Conservation (phyloP, 2,329 filamentous ascomycete species). For the Curvularia eragrostidis region DNA sequence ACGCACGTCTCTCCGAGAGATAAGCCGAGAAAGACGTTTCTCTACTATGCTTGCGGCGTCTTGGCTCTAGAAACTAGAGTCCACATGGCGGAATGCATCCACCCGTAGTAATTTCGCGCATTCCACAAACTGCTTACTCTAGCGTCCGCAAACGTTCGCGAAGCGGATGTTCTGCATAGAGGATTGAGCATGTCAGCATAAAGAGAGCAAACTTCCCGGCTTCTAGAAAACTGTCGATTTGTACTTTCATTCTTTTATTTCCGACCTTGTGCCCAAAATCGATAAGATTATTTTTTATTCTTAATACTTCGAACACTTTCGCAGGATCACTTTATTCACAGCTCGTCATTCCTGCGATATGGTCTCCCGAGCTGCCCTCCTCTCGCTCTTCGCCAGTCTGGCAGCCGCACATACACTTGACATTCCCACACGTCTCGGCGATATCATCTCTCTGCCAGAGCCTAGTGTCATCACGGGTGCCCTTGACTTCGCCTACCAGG, state of each 20-base stretch:
- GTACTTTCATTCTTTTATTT: slow-evolving; percentile 5
- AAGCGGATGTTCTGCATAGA: slow-evolving; percentile 5
- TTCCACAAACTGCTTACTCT: background rate
- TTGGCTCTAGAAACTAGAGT: slow-evolving; percentile 7
- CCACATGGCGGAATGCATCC: slow-evolving; percentile 5
- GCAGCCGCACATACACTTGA: slow-evolving; percentile 41
- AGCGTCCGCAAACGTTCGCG: slow-evolving; percentile 1
- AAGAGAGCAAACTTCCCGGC: background rate
- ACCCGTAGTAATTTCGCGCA: slow-evolving; percentile 14
- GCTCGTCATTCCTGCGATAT: slow-evolving; percentile 15
- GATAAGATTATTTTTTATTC: slow-evolving; percentile 2
- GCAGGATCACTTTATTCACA: background rate
- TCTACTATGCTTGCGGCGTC: slow-evolving; percentile 14
- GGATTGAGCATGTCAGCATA: slow-evolving; percentile 5
- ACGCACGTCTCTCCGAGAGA: slow-evolving; percentile 7
- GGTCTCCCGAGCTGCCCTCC: slow-evolving; percentile 30
- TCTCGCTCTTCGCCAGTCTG: slow-evolving; percentile 33
- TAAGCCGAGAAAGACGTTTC: slow-evolving; percentile 15
- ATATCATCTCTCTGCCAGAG: slow-evolving; percentile 37
- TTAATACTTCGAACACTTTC: background rate
- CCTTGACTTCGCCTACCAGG: slow-evolving; percentile 28
- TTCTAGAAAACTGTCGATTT: background rate
- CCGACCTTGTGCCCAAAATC: background rate
- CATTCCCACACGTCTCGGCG: slow-evolving; percentile 41
- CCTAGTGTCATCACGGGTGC: slow-evolving; percentile 33